A percentile compares a stretch with the other conserved stretches of the same genome.
These are phyloP conservation scores for Microcos paniculata DNA, from an alignment of 345 rosid species.

Conservation along the genomic window DNA sequence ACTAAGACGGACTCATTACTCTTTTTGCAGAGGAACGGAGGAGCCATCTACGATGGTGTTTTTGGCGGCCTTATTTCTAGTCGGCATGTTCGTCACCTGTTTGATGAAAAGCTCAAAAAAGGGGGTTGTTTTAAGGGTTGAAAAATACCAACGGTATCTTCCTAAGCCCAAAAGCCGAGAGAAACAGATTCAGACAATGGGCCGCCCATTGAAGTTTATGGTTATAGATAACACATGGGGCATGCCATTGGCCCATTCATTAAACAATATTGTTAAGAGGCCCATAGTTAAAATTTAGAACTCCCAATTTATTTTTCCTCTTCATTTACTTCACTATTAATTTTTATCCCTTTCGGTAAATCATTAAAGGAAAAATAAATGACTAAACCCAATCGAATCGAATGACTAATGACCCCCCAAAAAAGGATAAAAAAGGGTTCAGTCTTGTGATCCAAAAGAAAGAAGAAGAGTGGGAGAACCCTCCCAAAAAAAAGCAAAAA, in stretches of 20 bases:
- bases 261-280: neutral
- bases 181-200: neutral
- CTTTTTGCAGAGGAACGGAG: neutral
- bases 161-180: neutral
- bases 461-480: neutral
- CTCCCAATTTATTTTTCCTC: neutral
- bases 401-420: neutral
- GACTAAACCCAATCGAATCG: neutral
- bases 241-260: neutral
- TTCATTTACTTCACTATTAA: neutral
- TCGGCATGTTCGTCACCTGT: slow-evolving; percentile 7
- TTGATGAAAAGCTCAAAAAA: neutral
- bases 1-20: neutral
- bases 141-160: neutral
- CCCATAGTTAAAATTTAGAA: neutral
- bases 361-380: too few species aligned
- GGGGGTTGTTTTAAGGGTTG: neutral
- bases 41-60: neutral
- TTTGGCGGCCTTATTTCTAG: neutral
- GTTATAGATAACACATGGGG: neutral
- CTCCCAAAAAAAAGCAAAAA: too few species aligned
- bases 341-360: neutral
- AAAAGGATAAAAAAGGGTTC: neutral
- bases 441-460: neutral
- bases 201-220: neutral